Evolutionary conservation across 2,329 filamentous ascomycete species (phyloP), one percentile per base, ranked within the genome.

Genomic region (Parastagonospora avenae): DNA sequence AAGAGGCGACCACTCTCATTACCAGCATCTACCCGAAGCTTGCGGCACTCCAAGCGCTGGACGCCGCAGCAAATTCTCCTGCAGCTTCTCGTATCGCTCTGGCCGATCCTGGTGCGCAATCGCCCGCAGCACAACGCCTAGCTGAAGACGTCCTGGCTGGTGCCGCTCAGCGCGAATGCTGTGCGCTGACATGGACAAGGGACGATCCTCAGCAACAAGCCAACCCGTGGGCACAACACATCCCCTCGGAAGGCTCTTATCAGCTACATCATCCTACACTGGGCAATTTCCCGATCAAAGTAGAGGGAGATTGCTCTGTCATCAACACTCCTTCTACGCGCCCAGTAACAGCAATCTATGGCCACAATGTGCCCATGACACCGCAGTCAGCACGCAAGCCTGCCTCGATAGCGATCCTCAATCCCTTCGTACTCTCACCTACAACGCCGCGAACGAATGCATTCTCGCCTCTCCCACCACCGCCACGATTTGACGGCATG

Each of bases 121-220:
- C 86, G 0, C 83, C 82, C 38, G 87, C 85, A 1, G 76, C 86
- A 1, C 85, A 87, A 50, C 79, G 81, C 24, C 75, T 86, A 2
- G 78, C 82, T 37, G 85, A 89, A 64, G 77, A 81, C 2, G 77
- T 81, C 0, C 81, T 87, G 8, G 79, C 86, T 4, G 79, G 80
- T 50, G 82, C 86, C 30, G 88, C 88, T 0, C 85, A 89, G 67
- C 80, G 82, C 29, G 88, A 91, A 73, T 86, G 84, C 60, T 89
- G 85, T 19, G 81, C 86, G 2, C 81, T 92, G 2, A 84, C 89
- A n/a, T 91, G 87, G 83, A 71, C 64, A n/a, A 62, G 62, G n/a
- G 69, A 73, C 24, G 60, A 73, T 11, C 67, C 73, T 9, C 59
- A 68, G 24, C 60, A 70, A 41, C 70, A 70, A 37, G 66, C 70